Evolutionary conservation across 495 filamentous ascomycete genomes (phyloP).

Genomic region (Aspergillus egyptiacus): DNA sequence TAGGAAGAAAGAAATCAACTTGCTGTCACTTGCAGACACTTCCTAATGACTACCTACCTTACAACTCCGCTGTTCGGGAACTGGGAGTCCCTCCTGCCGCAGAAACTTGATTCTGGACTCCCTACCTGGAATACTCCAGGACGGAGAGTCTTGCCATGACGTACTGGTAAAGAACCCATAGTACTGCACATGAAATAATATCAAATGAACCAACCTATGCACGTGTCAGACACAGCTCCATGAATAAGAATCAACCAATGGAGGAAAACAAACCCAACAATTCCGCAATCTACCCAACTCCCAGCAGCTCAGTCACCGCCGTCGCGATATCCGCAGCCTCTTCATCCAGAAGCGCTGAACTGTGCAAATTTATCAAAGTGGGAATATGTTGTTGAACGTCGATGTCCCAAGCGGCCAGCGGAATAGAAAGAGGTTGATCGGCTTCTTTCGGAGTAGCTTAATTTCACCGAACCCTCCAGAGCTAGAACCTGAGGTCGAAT

Average conservation of each 20-base stretch:
- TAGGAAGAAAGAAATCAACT: no score
- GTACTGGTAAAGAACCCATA: not conserved
- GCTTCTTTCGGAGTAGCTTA: no score
- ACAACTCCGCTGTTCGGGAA: not conserved
- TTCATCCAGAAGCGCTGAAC: slow-evolving; percentile 8
- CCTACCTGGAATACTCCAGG: slow-evolving; percentile 6
- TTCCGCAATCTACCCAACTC: not conserved
- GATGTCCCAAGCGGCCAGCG: no score
- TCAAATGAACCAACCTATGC: not conserved
- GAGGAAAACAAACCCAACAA: not conserved
- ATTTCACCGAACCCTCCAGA: no score
- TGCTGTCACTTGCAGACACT: not conserved
- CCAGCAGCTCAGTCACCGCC: not conserved
- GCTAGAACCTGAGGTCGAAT: no score
- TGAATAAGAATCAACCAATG: not conserved
- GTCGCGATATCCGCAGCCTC: not conserved
- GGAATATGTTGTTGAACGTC: no score
- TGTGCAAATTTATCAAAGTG: not conserved
- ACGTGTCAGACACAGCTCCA: not conserved
- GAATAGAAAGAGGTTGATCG: no score
- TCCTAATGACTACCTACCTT: not conserved
- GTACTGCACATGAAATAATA: not conserved
- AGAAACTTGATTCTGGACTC: slow-evolving; percentile 7
- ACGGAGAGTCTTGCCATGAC: not conserved
- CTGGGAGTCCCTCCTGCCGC: not conserved